These are phyloP conservation scores for Brassica cretica DNA, from an alignment of 345 rosid species.

Conservation along the genomic window DNA sequence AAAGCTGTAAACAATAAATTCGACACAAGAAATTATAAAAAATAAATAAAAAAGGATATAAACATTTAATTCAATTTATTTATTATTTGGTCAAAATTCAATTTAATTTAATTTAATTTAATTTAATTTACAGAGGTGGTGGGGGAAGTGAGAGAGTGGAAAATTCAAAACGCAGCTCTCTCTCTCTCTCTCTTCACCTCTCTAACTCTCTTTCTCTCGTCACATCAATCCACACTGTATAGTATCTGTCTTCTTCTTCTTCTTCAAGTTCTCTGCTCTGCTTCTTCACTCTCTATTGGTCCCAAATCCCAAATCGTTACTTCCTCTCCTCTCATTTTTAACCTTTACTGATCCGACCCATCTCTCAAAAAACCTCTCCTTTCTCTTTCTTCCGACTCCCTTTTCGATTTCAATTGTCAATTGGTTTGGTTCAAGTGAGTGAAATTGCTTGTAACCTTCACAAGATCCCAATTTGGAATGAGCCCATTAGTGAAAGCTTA, in stretches of 20 bases:
- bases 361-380: constrained; percentile 28
- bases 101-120: background rate
- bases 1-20: constrained; percentile 32
- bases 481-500: background rate
- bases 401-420: background rate
- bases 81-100: background rate
- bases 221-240: constrained; percentile 39
- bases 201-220: constrained; percentile 19
- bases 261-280: constrained; percentile 15
- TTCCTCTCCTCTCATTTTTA: constrained; percentile 9
- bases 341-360: constrained; percentile 34
- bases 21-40: background rate
- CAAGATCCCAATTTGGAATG: background rate
- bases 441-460: background rate
- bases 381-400: background rate
- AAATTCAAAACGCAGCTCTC: constrained; percentile 26
- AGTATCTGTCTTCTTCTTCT: constrained; percentile 5
- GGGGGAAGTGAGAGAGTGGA: constrained; percentile 32
- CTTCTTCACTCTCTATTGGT: constrained; percentile 20
- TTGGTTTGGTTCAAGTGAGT: background rate
- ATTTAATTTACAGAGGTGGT: constrained; percentile 23
- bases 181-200: constrained; percentile 16
- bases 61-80: background rate
- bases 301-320: constrained; percentile 21
- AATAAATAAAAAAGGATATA: too few species aligned